Base-by-base conservation (phyloP, 305 asterid genomes). In the Rubia balearica region DNA sequence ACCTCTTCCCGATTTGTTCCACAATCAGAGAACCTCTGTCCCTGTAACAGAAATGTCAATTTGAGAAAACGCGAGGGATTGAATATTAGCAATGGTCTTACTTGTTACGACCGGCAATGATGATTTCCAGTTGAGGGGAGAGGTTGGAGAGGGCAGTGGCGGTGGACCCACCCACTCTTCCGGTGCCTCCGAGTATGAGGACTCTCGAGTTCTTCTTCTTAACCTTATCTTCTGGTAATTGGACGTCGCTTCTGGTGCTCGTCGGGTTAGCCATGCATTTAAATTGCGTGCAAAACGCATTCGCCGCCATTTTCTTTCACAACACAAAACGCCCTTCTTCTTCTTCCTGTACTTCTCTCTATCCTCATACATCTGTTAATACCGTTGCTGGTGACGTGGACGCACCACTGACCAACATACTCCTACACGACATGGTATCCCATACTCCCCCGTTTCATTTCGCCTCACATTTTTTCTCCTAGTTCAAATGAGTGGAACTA, bases 141-240 rank as follows among this genome's bases (percentile, higher is more conserved):
- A 85, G 81, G 42, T 83, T 81, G 73, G 95, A 85, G 24, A 93
- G 90, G 67, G 98, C 87, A 67, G 80, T 40, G 73, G 96, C 98
- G 41, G 96, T 91, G 60, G 96, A 93, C 27, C 98, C 95, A 49
- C 98, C 97, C 56, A 93, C 97, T 84, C 98, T 91, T 69, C 97
- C 97, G 24, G 98, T 93, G 63, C 96, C 98, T 27, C 98, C 98
- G 3, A 90, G 74, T 79, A 90, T 73, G 73, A 93, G 75, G 46
- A 90, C 71, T 83, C 90, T 83, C 1, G 97, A 86, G 3, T 77
- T 84, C 79, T 80, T 84, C 77, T 80, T 84, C 77, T 80, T 83
- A 40, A 78, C 87, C 16, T 79, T 85, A 2, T 86, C 89, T 21
- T 84, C 86, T n/a, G 86, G 78, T 22, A 88, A 79, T 69, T 88